phyloP scores from a whole-genome alignment of 2,329 filamentous ascomycete species.

The Colletotrichum chrysophilum region DNA sequence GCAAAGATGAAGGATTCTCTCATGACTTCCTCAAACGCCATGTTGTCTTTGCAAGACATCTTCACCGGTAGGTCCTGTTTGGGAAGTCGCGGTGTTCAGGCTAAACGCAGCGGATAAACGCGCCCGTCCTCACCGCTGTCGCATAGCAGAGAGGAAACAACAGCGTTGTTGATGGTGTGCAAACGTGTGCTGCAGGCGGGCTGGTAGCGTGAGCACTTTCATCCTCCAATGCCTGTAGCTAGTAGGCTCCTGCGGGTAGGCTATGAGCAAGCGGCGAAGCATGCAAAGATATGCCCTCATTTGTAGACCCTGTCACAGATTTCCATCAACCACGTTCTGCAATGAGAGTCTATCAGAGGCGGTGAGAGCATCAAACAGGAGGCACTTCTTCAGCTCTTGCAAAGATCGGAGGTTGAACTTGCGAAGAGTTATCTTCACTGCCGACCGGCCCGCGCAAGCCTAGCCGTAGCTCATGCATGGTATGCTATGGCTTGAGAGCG shows the following conservation, averaged over 20 bases:
- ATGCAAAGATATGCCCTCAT: neutral
- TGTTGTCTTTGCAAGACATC: neutral
- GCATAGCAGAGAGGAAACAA: neutral
- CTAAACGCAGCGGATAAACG: slow-evolving; percentile 9
- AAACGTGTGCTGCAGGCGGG: neutral
- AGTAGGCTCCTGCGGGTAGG: neutral
- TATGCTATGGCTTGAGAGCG: neutral
- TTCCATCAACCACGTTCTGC: neutral
- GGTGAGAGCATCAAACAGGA: neutral
- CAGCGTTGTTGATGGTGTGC: neutral
- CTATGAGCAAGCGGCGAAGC: neutral
- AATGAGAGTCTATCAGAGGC: neutral
- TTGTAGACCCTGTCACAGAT: neutral
- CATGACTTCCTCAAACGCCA: neutral
- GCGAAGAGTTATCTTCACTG: neutral
- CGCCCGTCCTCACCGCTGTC: neutral
- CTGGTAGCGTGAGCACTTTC: neutral
- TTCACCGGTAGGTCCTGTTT: neutral
- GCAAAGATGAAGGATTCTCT: neutral
- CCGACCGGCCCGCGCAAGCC: neutral
- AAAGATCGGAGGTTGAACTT: neutral
- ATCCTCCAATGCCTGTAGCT: neutral
- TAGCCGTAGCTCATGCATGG: neutral
- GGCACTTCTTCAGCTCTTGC: neutral
- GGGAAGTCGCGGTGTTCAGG: neutral